Percentiles rank a stretch among this genome's conserved stretches.
phyloP scores from a whole-genome alignment of 2,329 filamentous ascomycete genomes.

The Aspergillus unguis region DNA sequence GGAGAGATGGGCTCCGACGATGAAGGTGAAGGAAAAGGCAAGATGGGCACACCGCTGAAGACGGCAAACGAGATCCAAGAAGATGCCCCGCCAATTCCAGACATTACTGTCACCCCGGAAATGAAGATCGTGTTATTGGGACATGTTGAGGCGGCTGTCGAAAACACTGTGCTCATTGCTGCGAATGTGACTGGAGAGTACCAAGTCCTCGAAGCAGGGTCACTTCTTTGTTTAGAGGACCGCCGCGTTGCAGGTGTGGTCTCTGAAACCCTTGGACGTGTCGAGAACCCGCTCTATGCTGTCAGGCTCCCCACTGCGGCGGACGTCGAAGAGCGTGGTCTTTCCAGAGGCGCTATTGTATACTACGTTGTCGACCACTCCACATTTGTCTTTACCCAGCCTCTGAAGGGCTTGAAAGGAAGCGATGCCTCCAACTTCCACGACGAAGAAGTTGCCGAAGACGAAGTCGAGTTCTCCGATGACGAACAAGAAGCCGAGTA shows the following conservation, averaged over 20 bases:
- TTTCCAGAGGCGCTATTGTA: slow-evolving; percentile 67
- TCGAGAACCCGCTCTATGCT: slow-evolving; percentile 81
- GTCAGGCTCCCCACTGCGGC: slow-evolving; percentile 68
- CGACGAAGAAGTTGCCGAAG: slow-evolving; percentile 81
- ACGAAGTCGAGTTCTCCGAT: slow-evolving; percentile 93
- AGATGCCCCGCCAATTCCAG: slow-evolving; percentile 66
- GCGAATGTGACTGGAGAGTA: slow-evolving; percentile 77
- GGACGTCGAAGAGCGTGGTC: slow-evolving; percentile 64
- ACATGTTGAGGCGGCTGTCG: slow-evolving; percentile 70
- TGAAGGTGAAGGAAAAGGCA: slow-evolving; percentile 58
- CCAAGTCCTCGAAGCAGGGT: slow-evolving; percentile 78
- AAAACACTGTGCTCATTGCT: slow-evolving; percentile 73
- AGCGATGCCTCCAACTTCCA: slow-evolving; percentile 93
- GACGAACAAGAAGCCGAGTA: slow-evolving; percentile 90
- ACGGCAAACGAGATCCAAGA: slow-evolving; percentile 77
- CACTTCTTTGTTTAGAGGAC: slow-evolving; percentile 74
- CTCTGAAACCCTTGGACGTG: slow-evolving; percentile 80
- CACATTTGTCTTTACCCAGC: slow-evolving; percentile 80
- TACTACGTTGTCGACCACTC: slow-evolving; percentile 79
- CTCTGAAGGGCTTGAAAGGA: slow-evolving; percentile 74
- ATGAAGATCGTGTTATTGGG: slow-evolving; percentile 77
- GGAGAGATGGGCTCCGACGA: slow-evolving; percentile 77
- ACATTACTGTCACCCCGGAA: slow-evolving; percentile 71
- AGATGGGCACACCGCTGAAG: slow-evolving; percentile 54
- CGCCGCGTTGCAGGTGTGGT: slow-evolving; percentile 75